A percentile compares a stretch with the other conserved stretches of the same genome.
These are phyloP conservation scores for Solanum pennellii DNA, from an alignment of 257 asterid species.

Conservation along the genomic window DNA sequence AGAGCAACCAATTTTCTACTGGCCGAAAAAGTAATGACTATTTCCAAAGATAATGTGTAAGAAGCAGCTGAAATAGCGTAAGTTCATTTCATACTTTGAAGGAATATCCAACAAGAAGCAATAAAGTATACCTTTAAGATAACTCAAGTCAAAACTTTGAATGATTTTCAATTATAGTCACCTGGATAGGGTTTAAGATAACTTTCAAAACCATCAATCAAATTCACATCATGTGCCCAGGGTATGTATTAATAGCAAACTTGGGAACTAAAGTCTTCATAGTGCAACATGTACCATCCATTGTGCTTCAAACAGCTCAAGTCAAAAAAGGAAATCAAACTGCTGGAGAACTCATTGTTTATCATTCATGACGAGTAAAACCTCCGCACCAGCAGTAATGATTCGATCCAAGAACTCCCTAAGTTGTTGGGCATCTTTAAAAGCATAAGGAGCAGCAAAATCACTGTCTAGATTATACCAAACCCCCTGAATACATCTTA, in stretches of 20 bases:
- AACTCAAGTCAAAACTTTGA: background rate
- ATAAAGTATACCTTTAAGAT: background rate
- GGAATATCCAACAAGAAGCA: background rate
- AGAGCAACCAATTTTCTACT: background rate
- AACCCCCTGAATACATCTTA: slow-evolving; percentile 40
- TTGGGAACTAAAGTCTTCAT: background rate
- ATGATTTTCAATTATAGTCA: background rate
- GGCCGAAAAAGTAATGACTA: background rate
- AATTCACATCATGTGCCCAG: background rate
- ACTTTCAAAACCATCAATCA: background rate
- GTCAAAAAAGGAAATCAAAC: background rate
- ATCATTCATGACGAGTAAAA: slow-evolving; percentile 52
- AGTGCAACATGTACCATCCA: background rate
- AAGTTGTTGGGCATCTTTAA: slow-evolving; percentile 30
- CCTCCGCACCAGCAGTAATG: slow-evolving; percentile 46
- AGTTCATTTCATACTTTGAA: background rate
- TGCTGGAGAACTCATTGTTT: slow-evolving; percentile 8
- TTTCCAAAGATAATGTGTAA: background rate
- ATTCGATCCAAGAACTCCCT: slow-evolving; percentile 36
- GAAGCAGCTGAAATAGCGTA: background rate
- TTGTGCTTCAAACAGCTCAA: background rate
- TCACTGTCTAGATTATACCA: slow-evolving; percentile 94
- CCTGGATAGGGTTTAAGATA: background rate
- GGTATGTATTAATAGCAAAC: background rate
- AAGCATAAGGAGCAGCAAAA: slow-evolving; percentile 37